Percentiles rank a stretch among this genome's conserved stretches.
Conservation (phyloP, 768 basidiomycete genomes). For the Kondoa subrosea region DNA sequence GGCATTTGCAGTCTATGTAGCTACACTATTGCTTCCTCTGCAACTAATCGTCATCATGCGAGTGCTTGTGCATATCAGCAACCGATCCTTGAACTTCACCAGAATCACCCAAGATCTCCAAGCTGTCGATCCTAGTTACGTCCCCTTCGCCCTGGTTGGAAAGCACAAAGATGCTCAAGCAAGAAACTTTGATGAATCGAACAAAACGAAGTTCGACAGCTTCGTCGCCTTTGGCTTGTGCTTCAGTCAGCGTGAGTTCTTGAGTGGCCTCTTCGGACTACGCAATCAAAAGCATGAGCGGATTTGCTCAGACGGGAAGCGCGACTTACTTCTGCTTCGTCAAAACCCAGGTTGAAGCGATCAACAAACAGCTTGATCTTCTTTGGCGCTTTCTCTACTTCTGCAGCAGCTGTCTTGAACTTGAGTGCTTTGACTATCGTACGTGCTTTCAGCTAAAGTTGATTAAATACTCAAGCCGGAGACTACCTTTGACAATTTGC, state of each 20-base stretch:
- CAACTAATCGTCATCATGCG: neutral
- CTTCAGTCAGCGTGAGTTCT: conserved; percentile 40
- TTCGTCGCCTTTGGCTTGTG: conserved; percentile 32
- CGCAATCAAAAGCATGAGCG: neutral
- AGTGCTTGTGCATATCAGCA: neutral
- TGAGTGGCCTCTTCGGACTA: conserved; percentile 41
- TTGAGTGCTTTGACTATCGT: conserved; percentile 45
- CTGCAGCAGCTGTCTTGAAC: conserved; percentile 33
- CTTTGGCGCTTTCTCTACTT: conserved; percentile 40
- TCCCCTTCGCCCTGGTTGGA: neutral
- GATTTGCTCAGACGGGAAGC: neutral
- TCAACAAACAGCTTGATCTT: conserved; percentile 48
- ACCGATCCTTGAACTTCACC: neutral
- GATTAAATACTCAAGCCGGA: neutral
- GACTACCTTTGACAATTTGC: neutral
- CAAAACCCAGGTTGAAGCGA: conserved; percentile 44
- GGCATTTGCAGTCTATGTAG: neutral
- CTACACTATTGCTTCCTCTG: neutral
- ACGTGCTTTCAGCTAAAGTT: neutral
- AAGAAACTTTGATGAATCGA: neutral
- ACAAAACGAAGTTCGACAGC: neutral
- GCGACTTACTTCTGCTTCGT: conserved; percentile 37
- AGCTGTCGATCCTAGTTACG: neutral
- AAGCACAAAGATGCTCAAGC: neutral
- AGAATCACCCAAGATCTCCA: neutral